Base-by-base conservation (phyloP, 2,329 filamentous ascomycete species). In the Clarireedia paspali region DNA sequence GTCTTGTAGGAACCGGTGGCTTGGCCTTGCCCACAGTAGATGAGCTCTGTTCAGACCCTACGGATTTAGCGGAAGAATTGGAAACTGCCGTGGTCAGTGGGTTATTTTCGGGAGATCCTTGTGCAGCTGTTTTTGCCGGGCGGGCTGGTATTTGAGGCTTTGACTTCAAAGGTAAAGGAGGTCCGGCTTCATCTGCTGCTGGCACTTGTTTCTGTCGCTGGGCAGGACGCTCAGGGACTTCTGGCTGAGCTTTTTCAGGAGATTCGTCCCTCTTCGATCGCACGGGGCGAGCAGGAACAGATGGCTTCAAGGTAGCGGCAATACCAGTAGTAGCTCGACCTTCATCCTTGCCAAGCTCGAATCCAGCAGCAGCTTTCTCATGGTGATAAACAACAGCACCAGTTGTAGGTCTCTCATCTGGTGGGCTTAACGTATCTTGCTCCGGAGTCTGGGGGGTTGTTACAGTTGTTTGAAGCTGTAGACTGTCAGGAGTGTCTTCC, bases 401-500 rank as follows among this genome's bases (percentile, higher is more conserved):
- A 39, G 61, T 63, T 3, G 60, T 62, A 63, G 61, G 63, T 71
- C 61, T 62, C 71, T 67, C 47, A 71, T 74, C 48, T 73, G 71
- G 27, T 68, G 70, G 24, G 71, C 72, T 59, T 79, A 76, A 9
- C 3, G 60, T 24, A 14, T 69, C 66, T 17, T 62, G 62, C 23
- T 75, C 74, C 2, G 79, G 75, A 27, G 77, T 74, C 55, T 79
- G 81, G 27, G 73, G 80, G 24, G 70, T 76, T 44, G 71, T 77
- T 50, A 95, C 84, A 0, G 87, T 91, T 0, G 91, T 88, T 66
- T 91, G 84, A 20, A 95, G 79, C 60, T 87, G 80, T 56, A 88
- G 80, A 66, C 89, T 92, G 64, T 95, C 90, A 1, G 92, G 92
- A 0, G 82, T 85, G 70, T 97, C 92, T 73, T 97, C 92, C 92